Conservation (phyloP, 495 filamentous ascomycete genomes). For the Margaritispora aquatica region DNA sequence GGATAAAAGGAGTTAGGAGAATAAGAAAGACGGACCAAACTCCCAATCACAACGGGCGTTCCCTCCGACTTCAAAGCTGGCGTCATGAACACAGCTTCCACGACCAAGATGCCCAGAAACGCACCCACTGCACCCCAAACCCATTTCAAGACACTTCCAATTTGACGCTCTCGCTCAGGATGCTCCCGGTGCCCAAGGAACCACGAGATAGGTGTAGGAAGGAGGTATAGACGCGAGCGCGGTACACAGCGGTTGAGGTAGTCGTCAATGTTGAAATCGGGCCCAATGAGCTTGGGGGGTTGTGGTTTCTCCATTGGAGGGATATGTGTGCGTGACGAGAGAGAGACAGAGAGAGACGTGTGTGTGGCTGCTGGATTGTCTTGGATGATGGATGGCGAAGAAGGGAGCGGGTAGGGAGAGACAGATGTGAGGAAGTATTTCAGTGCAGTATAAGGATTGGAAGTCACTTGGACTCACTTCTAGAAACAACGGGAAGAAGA, state of each 20-base stretch:
- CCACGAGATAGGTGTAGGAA: constrained; percentile 41
- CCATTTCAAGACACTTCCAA: constrained; percentile 45
- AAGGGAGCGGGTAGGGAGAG: background rate
- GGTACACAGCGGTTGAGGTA: constrained; percentile 59
- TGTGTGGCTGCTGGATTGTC: too few relatives aligned
- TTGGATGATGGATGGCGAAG: background rate
- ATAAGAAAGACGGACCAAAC: constrained; percentile 33
- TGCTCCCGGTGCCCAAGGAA: constrained; percentile 44
- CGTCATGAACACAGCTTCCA: constrained; percentile 38
- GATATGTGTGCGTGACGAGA: background rate
- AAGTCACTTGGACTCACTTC: too few relatives aligned
- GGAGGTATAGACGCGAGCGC: constrained; percentile 33
- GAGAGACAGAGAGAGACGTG: too few relatives aligned
- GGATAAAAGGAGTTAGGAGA: background rate
- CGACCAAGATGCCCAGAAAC: constrained; percentile 40
- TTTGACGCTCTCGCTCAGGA: constrained; percentile 15
- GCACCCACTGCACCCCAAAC: constrained; percentile 48
- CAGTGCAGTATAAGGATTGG: too few relatives aligned
- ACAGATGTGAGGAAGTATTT: background rate
- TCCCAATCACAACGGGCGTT: constrained; percentile 44
- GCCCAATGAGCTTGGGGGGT: background rate
- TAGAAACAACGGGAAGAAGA: too few relatives aligned
- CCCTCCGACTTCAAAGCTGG: constrained; percentile 29
- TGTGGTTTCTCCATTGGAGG: background rate
- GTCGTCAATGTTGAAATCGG: constrained; percentile 59